Percentiles rank a stretch among this genome's conserved stretches.
Conservation (phyloP, 2,329 filamentous ascomycete genomes). For the Cladophialophora exuberans region DNA sequence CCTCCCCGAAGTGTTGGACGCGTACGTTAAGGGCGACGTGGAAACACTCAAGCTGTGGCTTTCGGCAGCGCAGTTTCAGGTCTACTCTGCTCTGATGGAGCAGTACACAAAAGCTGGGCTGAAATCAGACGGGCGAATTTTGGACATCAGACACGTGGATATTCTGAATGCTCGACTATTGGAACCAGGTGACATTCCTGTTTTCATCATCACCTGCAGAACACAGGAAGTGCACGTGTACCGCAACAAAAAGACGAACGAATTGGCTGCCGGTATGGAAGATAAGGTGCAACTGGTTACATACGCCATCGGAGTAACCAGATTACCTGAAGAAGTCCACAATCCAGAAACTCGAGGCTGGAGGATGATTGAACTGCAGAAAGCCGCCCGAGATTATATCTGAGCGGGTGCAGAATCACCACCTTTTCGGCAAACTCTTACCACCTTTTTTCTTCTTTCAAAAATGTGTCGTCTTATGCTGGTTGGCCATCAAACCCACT, state of each 20-base stretch:
- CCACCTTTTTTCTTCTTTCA: neutral
- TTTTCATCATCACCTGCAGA: conserved; percentile 95
- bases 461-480: conserved; percentile 4
- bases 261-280: conserved; percentile 96
- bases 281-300: conserved; percentile 98
- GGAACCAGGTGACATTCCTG: conserved; percentile 64
- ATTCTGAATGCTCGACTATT: conserved; percentile 55
- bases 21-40: conserved; percentile 94
- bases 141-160: conserved; percentile 94
- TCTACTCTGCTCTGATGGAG: conserved; percentile 94
- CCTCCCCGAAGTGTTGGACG: conserved; percentile 92
- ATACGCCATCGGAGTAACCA: conserved; percentile 94
- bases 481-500: conserved; percentile 4
- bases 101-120: conserved; percentile 93
- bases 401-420: conserved; percentile 43
- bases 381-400: conserved; percentile 90
- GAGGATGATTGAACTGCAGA: conserved; percentile 97
- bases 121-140: conserved; percentile 90
- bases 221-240: conserved; percentile 99
- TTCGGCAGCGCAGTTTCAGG: conserved; percentile 91
- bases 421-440: neutral
- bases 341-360: conserved; percentile 96
- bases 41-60: conserved; percentile 94
- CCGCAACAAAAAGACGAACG: conserved; percentile 82
- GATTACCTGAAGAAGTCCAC: conserved; percentile 91